phyloP scores from a whole-genome alignment of 2,329 filamentous ascomycete genomes.

The Fusarium mexicanum region DNA sequence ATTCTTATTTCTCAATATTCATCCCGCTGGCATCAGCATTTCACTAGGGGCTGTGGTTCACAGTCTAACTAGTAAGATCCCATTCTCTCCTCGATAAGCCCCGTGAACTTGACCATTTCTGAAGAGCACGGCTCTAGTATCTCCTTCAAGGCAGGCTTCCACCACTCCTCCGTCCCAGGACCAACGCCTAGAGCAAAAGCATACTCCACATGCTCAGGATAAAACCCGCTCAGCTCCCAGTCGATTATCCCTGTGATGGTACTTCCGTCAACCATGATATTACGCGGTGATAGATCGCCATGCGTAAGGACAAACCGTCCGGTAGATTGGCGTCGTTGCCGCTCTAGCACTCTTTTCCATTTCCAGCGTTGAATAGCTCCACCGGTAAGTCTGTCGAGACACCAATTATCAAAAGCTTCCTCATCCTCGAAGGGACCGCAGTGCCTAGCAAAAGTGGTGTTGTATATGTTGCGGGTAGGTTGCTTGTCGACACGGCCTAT shows the following conservation, averaged over 20 bases:
- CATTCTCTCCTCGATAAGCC: background rate
- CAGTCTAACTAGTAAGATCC: background rate
- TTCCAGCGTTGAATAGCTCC: background rate
- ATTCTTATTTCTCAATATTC: background rate
- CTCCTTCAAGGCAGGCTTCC: background rate
- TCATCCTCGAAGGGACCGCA: background rate
- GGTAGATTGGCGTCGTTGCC: background rate
- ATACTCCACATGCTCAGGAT: slow-evolving; percentile 1
- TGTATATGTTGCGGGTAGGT: background rate
- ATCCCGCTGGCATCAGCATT: background rate
- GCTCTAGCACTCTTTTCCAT: background rate
- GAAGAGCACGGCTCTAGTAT: background rate
- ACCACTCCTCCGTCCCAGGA: background rate
- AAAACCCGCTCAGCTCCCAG: slow-evolving; percentile 5
- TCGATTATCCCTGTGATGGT: background rate
- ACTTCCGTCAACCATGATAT: background rate
- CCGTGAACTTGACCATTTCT: background rate
- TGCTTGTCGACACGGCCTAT: background rate
- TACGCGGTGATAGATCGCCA: background rate
- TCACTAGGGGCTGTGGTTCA: background rate
- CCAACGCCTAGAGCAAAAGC: background rate
- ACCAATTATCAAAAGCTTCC: background rate
- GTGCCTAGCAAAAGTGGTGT: background rate
- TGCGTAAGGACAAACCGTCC: background rate
- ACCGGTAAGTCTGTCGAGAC: background rate